Evolutionary conservation across 2,329 filamentous ascomycete genomes (phyloP).

Genomic region (Pyricularia pennisetigena): DNA sequence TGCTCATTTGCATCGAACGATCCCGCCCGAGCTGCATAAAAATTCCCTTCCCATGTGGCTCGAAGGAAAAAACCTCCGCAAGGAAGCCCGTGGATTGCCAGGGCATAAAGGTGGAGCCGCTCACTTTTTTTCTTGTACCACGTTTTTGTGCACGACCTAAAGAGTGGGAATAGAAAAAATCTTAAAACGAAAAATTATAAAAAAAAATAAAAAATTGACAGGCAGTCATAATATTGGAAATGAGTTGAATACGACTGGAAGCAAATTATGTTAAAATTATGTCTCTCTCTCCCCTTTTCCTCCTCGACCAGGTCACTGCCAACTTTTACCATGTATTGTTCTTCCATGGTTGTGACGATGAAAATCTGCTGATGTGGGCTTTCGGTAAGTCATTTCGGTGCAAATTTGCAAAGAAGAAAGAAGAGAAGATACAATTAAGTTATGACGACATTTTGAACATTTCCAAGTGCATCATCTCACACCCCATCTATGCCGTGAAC

Average conservation of each 20-base stretch:
- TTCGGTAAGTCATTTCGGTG: background rate
- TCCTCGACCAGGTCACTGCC: background rate
- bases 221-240: background rate
- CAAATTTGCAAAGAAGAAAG: background rate
- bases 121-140: background rate
- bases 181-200: no score
- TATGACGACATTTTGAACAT: background rate
- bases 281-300: background rate
- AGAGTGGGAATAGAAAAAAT: background rate
- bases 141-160: background rate
- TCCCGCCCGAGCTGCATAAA: no score
- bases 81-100: background rate
- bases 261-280: background rate
- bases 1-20: background rate
- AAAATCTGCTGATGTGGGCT: background rate
- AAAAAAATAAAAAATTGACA: no score
- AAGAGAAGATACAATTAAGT: background rate
- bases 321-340: background rate
- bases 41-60: background rate
- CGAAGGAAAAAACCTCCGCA: background rate
- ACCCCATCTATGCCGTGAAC: background rate
- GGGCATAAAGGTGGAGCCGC: background rate
- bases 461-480: background rate
- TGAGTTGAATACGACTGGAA: background rate
- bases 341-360: background rate